phyloP scores from a whole-genome alignment of 2,329 filamentous ascomycete species.

The Xylaria sp. region DNA sequence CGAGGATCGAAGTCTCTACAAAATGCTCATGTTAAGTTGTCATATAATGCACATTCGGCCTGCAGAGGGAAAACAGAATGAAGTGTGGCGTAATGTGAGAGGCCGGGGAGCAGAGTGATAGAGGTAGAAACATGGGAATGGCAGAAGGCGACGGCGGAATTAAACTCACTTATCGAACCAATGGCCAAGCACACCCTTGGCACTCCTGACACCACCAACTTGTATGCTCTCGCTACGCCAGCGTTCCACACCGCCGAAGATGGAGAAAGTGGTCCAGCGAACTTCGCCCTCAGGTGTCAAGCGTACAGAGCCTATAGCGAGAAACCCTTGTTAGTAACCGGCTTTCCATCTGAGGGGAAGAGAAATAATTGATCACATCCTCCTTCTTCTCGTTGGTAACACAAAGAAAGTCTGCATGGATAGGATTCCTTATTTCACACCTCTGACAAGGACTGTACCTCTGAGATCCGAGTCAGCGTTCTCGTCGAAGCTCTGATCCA shows the following conservation, averaged over 20 bases:
- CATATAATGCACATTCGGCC: neutral
- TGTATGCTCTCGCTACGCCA: constrained; percentile 85
- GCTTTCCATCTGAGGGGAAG: neutral
- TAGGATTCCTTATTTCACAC: constrained; percentile 30
- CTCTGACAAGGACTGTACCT: constrained; percentile 59
- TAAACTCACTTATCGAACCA: constrained; percentile 78
- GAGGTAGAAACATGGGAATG: too few species aligned
- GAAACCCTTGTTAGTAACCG: constrained; percentile 22
- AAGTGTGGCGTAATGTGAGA: neutral
- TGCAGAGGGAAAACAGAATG: neutral
- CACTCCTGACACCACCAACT: constrained; percentile 72
- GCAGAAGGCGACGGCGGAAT: neutral
- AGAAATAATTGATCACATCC: neutral
- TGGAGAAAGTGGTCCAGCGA: constrained; percentile 76
- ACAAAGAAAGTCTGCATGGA: neutral
- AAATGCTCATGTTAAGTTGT: neutral
- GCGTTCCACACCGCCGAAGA: constrained; percentile 72
- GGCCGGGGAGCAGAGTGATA: neutral
- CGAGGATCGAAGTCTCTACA: constrained; percentile 71
- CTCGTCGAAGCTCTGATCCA: constrained; percentile 74
- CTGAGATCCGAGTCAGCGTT: constrained; percentile 74
- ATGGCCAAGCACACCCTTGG: constrained; percentile 75
- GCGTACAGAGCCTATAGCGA: constrained; percentile 65
- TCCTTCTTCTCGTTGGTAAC: neutral
- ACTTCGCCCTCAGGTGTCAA: constrained; percentile 77